phyloP scores from a whole-genome alignment of 345 rosid species.

The Populus simonii region DNA sequence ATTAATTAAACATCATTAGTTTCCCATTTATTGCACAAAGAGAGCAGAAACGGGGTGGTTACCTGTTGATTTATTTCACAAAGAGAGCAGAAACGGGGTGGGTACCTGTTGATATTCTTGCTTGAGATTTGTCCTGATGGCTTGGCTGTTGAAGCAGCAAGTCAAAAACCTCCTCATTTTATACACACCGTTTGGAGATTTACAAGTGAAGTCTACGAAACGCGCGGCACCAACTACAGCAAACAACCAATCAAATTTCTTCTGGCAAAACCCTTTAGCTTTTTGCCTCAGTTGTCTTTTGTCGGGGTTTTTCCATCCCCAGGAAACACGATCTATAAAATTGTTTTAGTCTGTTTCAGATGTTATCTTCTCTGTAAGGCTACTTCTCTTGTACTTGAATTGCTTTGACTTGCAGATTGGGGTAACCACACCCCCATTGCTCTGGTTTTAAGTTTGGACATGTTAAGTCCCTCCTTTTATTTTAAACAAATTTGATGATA shows the following conservation, averaged over 20 bases:
- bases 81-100: neutral
- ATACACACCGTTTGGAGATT: conserved; percentile 23
- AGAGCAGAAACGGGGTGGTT: neutral
- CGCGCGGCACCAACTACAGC: conserved; percentile 37
- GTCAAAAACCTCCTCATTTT: conserved; percentile 43
- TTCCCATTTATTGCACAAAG: neutral
- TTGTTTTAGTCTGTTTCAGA: too few species aligned
- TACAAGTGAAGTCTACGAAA: conserved; percentile 47
- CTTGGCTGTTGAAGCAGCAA: conserved; percentile 36
- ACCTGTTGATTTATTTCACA: conserved; percentile 22
- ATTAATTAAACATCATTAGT: neutral
- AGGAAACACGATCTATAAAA: neutral
- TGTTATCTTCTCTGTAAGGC: conserved; percentile 16
- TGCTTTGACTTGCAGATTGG: conserved; percentile 56
- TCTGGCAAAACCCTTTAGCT: neutral
- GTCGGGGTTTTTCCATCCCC: conserved; percentile 20
- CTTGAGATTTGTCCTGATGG: conserved; percentile 18
- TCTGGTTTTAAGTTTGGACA: conserved; percentile 20
- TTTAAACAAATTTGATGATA: neutral
- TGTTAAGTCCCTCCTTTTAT: conserved; percentile 3
- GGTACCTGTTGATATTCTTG: conserved; percentile 33
- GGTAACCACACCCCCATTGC: conserved; percentile 8
- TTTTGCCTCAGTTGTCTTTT: conserved; percentile 14
- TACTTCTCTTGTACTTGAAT: conserved; percentile 5
- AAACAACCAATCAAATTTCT: conserved; percentile 25